These are phyloP conservation scores for Aspergillus vadensis DNA, from an alignment of 2,329 filamentous ascomycete species.

Conservation along the genomic window DNA sequence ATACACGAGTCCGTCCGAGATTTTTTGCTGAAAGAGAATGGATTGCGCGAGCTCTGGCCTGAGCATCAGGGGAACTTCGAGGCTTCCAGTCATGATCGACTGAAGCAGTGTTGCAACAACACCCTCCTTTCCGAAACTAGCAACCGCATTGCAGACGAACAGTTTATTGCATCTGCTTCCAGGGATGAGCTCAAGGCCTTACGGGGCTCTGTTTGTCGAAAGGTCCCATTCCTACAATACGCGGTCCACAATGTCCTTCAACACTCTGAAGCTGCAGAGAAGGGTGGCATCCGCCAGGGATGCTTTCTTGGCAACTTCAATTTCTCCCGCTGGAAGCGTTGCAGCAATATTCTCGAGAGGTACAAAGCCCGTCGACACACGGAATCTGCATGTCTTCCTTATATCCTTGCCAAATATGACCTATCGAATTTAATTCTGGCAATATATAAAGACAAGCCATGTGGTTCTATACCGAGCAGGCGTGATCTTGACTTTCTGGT, in stretches of 20 bases:
- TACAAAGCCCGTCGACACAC: conserved; percentile 31
- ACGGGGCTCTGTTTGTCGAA: neutral
- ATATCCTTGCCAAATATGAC: conserved; percentile 23
- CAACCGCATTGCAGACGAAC: neutral
- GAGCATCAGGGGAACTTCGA: conserved; percentile 28
- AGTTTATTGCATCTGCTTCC: neutral
- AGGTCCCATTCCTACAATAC: conserved; percentile 45
- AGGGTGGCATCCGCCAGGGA: conserved; percentile 18
- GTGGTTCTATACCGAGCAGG: neutral
- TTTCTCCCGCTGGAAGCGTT: conserved; percentile 30
- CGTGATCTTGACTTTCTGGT: no score
- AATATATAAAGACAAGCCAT: neutral
- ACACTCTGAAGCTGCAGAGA: conserved; percentile 32
- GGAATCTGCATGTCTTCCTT: conserved; percentile 6
- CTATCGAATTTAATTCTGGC: conserved; percentile 14
- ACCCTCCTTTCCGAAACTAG: neutral
- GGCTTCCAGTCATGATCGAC: conserved; percentile 43
- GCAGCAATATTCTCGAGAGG: conserved; percentile 39
- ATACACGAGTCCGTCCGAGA: conserved; percentile 42
- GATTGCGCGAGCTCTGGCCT: conserved; percentile 33
- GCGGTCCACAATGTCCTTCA: conserved; percentile 30
- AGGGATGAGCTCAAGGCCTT: neutral
- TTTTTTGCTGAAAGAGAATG: conserved; percentile 33
- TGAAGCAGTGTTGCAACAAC: conserved; percentile 38
- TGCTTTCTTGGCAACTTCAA: conserved; percentile 31